Conservation (phyloP, 495 filamentous ascomycete genomes). For the Penicillium lividum region DNA sequence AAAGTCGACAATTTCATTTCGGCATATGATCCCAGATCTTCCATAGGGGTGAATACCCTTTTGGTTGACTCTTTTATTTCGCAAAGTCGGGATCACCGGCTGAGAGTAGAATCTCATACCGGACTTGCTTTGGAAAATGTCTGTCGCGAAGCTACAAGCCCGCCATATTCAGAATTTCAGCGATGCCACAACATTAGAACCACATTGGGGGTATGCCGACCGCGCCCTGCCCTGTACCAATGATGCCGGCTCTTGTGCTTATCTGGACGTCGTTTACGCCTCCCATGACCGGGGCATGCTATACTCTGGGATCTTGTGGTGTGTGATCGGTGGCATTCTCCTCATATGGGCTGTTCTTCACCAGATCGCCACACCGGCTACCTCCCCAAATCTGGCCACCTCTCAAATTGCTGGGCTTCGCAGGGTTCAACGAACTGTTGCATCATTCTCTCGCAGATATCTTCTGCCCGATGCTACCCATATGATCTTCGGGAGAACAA, state of each 20-base stretch:
- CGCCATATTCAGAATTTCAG: conserved; percentile 43
- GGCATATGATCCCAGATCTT: neutral
- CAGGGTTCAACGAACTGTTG: neutral
- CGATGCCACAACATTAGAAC: conserved; percentile 41
- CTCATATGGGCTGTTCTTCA: conserved; percentile 41
- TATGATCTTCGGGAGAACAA: conserved; percentile 37
- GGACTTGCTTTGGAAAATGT: neutral
- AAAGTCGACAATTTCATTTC: neutral
- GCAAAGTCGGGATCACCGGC: too few species aligned
- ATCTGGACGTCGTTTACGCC: conserved; percentile 61
- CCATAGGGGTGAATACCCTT: neutral
- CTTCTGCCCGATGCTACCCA: conserved; percentile 42
- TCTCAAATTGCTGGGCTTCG: neutral
- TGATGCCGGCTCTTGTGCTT: conserved; percentile 62
- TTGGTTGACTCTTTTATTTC: neutral
- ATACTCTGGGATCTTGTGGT: conserved; percentile 64
- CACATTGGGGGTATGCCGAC: conserved; percentile 63
- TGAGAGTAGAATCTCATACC: too few species aligned
- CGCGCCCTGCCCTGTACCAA: conserved; percentile 59
- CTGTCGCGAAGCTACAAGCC: neutral
- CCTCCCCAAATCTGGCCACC: neutral
- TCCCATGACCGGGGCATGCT: conserved; percentile 60
- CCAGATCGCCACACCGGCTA: neutral
- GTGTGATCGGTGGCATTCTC: conserved; percentile 51
- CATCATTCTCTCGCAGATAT: conserved; percentile 19